These are phyloP conservation scores for Cadophora sp. DNA, from an alignment of 2,329 filamentous ascomycete genomes.

Conservation along the genomic window DNA sequence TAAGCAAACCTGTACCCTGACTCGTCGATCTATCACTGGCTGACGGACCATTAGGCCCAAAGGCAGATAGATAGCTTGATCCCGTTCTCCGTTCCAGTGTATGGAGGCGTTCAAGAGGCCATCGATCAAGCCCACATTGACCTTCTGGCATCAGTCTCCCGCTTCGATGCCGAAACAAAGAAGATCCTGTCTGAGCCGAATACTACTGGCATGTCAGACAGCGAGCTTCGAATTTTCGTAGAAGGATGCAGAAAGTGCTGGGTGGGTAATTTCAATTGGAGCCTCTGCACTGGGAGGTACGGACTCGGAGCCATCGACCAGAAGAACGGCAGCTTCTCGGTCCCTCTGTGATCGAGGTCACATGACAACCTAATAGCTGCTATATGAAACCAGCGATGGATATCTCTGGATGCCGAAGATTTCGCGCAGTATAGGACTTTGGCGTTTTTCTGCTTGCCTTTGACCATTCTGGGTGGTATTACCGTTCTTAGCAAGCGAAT, in stretches of 20 bases:
- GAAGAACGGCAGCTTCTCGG: constrained; percentile 19
- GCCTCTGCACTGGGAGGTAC: constrained; percentile 24
- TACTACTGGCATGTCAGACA: constrained; percentile 19
- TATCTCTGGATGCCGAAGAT: background rate
- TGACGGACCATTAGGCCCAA: constrained; percentile 4
- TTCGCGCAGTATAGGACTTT: background rate
- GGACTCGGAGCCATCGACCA: constrained; percentile 22
- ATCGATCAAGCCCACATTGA: constrained; percentile 24
- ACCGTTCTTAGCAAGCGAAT: background rate
- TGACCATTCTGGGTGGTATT: background rate
- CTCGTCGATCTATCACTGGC: background rate
- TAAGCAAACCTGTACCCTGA: background rate
- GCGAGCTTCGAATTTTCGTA: constrained; percentile 25
- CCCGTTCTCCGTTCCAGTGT: constrained; percentile 14
- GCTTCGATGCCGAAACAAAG: constrained; percentile 21
- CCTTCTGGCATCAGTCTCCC: constrained; percentile 16
- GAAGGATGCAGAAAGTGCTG: constrained; percentile 24
- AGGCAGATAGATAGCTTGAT: constrained; percentile 27
- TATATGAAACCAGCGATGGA: background rate
- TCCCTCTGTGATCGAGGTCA: constrained; percentile 6
- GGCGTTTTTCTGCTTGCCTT: background rate
- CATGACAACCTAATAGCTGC: background rate
- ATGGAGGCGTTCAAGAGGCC: constrained; percentile 22
- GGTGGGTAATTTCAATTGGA: constrained; percentile 31
- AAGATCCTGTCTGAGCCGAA: constrained; percentile 17